A percentile compares a stretch with the other conserved stretches of the same genome.
phyloP scores from a whole-genome alignment of 1,284 basidiomycete species.

The Sporisorium graminicola region DNA sequence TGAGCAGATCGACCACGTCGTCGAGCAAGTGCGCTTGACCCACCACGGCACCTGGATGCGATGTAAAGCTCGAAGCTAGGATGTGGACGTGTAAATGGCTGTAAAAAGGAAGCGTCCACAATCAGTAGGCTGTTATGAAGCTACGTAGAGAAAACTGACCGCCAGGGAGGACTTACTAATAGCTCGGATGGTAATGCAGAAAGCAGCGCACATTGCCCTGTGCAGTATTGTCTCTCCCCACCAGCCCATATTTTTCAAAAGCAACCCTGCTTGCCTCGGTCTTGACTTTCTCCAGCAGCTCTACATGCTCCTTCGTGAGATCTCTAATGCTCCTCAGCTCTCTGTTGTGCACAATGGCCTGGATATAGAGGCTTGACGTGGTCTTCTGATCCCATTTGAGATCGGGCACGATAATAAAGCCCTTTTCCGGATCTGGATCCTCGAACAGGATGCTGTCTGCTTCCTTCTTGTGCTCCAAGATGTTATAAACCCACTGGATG shows the following conservation, averaged over 20 bases:
- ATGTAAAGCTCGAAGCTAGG: slow-evolving; percentile 73
- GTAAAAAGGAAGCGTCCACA: not conserved
- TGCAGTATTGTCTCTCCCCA: slow-evolving; percentile 71
- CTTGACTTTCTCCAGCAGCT: slow-evolving; percentile 79
- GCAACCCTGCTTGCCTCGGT: slow-evolving; percentile 74
- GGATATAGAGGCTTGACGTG: slow-evolving; percentile 72
- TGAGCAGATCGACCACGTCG: slow-evolving; percentile 78
- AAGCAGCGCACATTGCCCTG: slow-evolving; percentile 78
- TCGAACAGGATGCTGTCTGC: slow-evolving; percentile 80
- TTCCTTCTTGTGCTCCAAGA: slow-evolving; percentile 84
- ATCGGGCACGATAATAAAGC: slow-evolving; percentile 75
- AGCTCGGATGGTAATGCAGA: slow-evolving; percentile 95
- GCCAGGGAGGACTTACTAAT: slow-evolving; percentile 77
- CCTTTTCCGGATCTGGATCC: slow-evolving; percentile 73
- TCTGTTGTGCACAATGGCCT: slow-evolving; percentile 68
- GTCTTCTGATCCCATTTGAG: slow-evolving; percentile 80
- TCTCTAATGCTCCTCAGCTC: slow-evolving; percentile 69
- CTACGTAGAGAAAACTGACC: not conserved
- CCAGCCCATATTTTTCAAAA: slow-evolving; percentile 77
- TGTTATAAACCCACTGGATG: slow-evolving; percentile 89
- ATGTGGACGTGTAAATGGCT: slow-evolving; percentile 97
- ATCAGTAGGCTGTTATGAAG: not conserved
- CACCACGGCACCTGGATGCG: slow-evolving; percentile 72
- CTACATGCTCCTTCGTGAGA: slow-evolving; percentile 77
- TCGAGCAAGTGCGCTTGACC: slow-evolving; percentile 94